phyloP scores from a whole-genome alignment of 2,329 filamentous ascomycete genomes.

The Monilinia polystroma region DNA sequence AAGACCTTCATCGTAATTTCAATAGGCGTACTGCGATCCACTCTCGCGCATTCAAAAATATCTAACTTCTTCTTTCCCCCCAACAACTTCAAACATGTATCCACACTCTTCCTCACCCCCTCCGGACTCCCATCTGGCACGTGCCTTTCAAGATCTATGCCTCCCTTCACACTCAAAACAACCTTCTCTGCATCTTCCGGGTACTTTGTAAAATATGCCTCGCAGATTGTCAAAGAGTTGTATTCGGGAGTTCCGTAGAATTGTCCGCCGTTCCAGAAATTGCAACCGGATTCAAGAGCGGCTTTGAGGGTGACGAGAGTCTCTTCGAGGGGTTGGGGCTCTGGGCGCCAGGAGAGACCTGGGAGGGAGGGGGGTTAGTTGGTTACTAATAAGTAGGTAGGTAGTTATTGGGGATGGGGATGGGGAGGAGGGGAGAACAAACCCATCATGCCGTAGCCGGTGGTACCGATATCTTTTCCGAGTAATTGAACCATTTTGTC shows the following conservation, averaged over 20 bases:
- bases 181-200: conserved; percentile 63
- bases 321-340: conserved; percentile 46
- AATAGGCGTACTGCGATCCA: conserved; percentile 48
- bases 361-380: conserved; percentile 10
- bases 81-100: conserved; percentile 54
- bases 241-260: conserved; percentile 61
- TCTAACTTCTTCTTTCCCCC: conserved; percentile 52
- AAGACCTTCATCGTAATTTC: conserved; percentile 42
- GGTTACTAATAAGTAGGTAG: neutral
- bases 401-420: neutral
- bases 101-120: conserved; percentile 56
- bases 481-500: conserved; percentile 34
- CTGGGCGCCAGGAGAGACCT: conserved; percentile 41
- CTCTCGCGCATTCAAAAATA: conserved; percentile 51
- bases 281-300: conserved; percentile 48
- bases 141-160: conserved; percentile 42
- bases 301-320: conserved; percentile 56
- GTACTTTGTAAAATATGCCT: conserved; percentile 61
- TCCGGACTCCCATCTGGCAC: conserved; percentile 53
- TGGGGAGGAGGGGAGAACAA: neutral
- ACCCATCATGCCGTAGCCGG: conserved; percentile 36
- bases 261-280: conserved; percentile 62
- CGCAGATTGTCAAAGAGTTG: conserved; percentile 59
- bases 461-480: conserved; percentile 35
- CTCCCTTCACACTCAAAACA: conserved; percentile 63